These are phyloP conservation scores for Yamadazyma diospyri DNA, from an alignment of 1,139 yeast genomes.

Conservation along the genomic window DNA sequence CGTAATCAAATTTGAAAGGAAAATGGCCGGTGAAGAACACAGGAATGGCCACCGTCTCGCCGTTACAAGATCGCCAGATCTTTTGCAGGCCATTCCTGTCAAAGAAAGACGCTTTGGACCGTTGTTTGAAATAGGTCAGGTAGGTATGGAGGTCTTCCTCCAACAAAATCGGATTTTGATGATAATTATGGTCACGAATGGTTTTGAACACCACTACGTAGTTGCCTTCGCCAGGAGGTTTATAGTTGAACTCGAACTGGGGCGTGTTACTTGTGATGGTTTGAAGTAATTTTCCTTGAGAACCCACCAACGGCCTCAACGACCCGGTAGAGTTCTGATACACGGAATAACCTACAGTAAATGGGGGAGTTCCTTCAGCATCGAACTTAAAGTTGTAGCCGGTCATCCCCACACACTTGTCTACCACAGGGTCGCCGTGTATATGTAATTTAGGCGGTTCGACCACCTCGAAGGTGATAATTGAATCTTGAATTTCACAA, in stretches of 20 bases:
- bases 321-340: constrained; percentile 40
- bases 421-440: constrained; percentile 59
- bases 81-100: constrained; percentile 9
- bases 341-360: constrained; percentile 58
- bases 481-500: constrained; percentile 47
- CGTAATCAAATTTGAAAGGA: constrained; percentile 69
- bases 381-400: constrained; percentile 72
- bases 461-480: constrained; percentile 23
- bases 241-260: constrained; percentile 52
- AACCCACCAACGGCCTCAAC: constrained; percentile 30
- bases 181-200: constrained; percentile 55
- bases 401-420: constrained; percentile 88
- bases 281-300: constrained; percentile 27
- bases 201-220: constrained; percentile 68
- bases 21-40: constrained; percentile 69
- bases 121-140: constrained; percentile 49
- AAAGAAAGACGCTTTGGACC: constrained; percentile 39
- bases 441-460: constrained; percentile 52
- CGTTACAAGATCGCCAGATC: constrained; percentile 33
- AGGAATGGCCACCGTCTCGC: constrained; percentile 39
- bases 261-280: constrained; percentile 20
- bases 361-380: constrained; percentile 80
- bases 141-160: constrained; percentile 39
- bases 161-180: constrained; percentile 26
- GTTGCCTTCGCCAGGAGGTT: constrained; percentile 78